Conservation (phyloP, 108 stramenopile genomes). For the Nannochloropsis gaditana region DNA sequence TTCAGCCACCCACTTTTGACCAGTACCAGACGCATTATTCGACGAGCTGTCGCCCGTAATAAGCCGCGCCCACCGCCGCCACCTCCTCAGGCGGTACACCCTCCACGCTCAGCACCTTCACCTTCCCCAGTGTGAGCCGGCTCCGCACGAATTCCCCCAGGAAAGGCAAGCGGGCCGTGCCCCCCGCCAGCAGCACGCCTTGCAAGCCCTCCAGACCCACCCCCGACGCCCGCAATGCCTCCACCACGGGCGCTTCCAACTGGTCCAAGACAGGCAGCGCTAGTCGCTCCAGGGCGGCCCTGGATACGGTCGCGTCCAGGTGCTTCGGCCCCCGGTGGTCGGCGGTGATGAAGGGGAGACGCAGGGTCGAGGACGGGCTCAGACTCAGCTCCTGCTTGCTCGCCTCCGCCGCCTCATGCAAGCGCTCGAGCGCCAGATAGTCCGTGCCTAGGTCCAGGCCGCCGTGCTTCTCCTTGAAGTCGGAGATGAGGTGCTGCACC, state of each 20-base stretch:
- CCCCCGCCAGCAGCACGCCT: background rate
- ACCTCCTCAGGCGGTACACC: constrained; percentile 4
- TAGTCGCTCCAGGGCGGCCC: background rate
- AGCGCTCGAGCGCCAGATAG: constrained; percentile 18
- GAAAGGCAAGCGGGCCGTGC: background rate
- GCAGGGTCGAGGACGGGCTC: background rate
- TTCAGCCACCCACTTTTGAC: no score
- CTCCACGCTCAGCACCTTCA: background rate
- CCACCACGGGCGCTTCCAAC: background rate
- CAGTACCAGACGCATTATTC: background rate
- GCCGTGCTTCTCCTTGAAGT: constrained; percentile 20
- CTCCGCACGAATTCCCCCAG: background rate
- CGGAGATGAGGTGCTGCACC: background rate
- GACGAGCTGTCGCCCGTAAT: background rate
- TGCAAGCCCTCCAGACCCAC: background rate
- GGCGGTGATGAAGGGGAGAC: constrained; percentile 32
- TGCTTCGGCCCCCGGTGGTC: constrained; percentile 25
- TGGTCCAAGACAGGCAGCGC: background rate
- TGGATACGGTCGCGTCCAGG: background rate
- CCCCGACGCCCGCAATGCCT: background rate
- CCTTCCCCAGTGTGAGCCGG: background rate
- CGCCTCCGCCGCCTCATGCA: constrained; percentile 35
- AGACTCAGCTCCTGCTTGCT: constrained; percentile 22
- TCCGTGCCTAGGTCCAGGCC: constrained; percentile 17
- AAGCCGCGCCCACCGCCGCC: background rate